Percentiles rank a stretch among this genome's conserved stretches.
phyloP scores from a whole-genome alignment of 495 filamentous ascomycete species.

The Neurospora intermedia region DNA sequence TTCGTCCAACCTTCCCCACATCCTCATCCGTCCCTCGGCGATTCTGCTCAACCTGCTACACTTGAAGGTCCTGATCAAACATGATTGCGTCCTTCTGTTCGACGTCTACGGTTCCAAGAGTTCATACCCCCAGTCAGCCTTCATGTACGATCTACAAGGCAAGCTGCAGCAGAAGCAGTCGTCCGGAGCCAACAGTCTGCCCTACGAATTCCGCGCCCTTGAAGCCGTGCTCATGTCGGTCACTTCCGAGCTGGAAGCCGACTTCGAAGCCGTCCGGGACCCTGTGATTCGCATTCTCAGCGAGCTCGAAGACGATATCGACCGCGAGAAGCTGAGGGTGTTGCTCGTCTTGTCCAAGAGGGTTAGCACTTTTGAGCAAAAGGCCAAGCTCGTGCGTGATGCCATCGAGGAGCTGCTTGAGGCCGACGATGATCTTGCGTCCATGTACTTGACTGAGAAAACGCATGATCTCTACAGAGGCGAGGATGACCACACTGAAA shows the following conservation, averaged over 20 bases:
- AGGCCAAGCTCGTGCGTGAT: conserved; percentile 86
- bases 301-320: conserved; percentile 94
- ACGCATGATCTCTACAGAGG: conserved; percentile 58
- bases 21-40: conserved; percentile 85
- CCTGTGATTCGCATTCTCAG: conserved; percentile 80
- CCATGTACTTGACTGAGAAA: conserved; percentile 93
- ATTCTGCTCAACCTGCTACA: conserved; percentile 94
- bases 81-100: conserved; percentile 86
- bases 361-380: conserved; percentile 93
- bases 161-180: conserved; percentile 47
- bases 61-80: conserved; percentile 85
- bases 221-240: conserved; percentile 77
- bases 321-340: conserved; percentile 82
- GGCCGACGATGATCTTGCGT: conserved; percentile 87
- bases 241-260: conserved; percentile 77
- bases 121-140: conserved; percentile 87
- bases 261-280: conserved; percentile 86
- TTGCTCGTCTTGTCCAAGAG: conserved; percentile 90
- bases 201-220: conserved; percentile 65
- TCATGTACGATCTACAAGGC: conserved; percentile 80
- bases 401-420: conserved; percentile 95
- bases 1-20: conserved; percentile 93
- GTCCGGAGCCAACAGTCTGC: conserved; percentile 42
- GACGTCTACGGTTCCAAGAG: conserved; percentile 92
- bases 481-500: conserved; percentile 88